phyloP scores from a whole-genome alignment of 768 basidiomycete species.

The Leccinum broughii region DNA sequence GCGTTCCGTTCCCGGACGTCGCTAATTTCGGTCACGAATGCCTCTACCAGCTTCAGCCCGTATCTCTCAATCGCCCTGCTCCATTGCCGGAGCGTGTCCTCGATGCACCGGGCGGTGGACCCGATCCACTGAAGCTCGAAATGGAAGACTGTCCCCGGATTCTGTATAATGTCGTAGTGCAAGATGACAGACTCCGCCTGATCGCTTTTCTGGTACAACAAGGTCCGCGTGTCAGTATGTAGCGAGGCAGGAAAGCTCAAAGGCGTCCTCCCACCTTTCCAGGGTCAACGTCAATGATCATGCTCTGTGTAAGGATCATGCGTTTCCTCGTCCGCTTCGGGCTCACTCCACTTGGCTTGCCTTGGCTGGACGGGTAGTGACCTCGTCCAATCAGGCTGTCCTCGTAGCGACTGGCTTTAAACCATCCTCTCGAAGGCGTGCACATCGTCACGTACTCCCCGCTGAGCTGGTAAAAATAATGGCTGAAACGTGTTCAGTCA shows the following conservation, averaged over 20 bases:
- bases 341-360: constrained; percentile 38
- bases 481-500: constrained; percentile 43
- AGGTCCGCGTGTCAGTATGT: constrained; percentile 9
- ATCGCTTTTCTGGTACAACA: constrained; percentile 64
- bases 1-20: constrained; percentile 84
- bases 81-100: constrained; percentile 84
- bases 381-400: constrained; percentile 38
- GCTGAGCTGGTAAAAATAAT: constrained; percentile 86
- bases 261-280: constrained; percentile 51
- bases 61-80: constrained; percentile 81
- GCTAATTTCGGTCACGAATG: constrained; percentile 88
- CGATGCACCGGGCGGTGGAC: constrained; percentile 87
- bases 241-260: neutral
- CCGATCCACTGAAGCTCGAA: constrained; percentile 98
- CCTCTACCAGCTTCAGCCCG: constrained; percentile 90
- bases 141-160: constrained; percentile 92
- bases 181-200: constrained; percentile 86
- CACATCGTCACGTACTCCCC: constrained; percentile 72
- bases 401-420: constrained; percentile 52
- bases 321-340: constrained; percentile 55
- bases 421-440: constrained; percentile 70
- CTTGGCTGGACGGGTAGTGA: constrained; percentile 38
- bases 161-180: constrained; percentile 95
- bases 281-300: constrained; percentile 86
- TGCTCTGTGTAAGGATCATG: constrained; percentile 81